phyloP scores from a whole-genome alignment of 2,329 filamentous ascomycete genomes.

The Phyllosticta citriasiana region DNA sequence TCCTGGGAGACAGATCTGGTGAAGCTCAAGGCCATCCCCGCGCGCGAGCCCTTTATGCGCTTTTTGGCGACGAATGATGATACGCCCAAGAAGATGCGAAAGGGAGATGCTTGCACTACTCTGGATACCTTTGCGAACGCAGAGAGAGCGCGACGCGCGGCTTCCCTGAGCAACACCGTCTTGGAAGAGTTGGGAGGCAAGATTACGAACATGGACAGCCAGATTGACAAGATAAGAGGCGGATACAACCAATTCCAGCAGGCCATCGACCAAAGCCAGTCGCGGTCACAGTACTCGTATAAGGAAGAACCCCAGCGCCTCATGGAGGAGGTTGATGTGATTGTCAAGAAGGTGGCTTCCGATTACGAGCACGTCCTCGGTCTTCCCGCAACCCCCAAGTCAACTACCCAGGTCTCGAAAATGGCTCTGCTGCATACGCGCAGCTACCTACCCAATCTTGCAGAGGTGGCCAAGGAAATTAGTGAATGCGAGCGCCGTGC shows the following conservation, averaged over 20 bases:
- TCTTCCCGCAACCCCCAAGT: constrained; percentile 57
- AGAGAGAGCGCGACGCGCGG: constrained; percentile 62
- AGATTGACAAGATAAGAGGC: constrained; percentile 31
- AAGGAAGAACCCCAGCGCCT: constrained; percentile 57
- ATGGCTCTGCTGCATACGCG: constrained; percentile 54
- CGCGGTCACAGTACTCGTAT: constrained; percentile 46
- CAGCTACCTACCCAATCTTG: constrained; percentile 51
- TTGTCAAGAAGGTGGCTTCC: constrained; percentile 76
- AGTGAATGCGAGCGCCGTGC: constrained; percentile 42
- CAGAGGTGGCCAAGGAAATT: constrained; percentile 48
- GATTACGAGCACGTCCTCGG: constrained; percentile 71
- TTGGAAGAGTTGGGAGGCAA: constrained; percentile 53
- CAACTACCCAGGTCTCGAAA: constrained; percentile 51
- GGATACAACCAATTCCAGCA: constrained; percentile 36
- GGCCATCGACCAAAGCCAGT: constrained; percentile 36
- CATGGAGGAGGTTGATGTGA: constrained; percentile 73
- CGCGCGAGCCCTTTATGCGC: constrained; percentile 54
- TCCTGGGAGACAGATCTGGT: constrained; percentile 61
- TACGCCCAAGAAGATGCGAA: constrained; percentile 19
- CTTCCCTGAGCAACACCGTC: constrained; percentile 53
- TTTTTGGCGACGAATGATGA: constrained; percentile 23
- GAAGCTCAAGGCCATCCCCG: constrained; percentile 53
- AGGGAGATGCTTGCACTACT: constrained; percentile 17
- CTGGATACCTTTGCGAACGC: constrained; percentile 14
- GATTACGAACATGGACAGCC: constrained; percentile 31